Evolutionary conservation across 2,329 filamentous ascomycete genomes (phyloP), one percentile per base, ranked within the genome.

Genomic region (Pezizomycotina sp.): DNA sequence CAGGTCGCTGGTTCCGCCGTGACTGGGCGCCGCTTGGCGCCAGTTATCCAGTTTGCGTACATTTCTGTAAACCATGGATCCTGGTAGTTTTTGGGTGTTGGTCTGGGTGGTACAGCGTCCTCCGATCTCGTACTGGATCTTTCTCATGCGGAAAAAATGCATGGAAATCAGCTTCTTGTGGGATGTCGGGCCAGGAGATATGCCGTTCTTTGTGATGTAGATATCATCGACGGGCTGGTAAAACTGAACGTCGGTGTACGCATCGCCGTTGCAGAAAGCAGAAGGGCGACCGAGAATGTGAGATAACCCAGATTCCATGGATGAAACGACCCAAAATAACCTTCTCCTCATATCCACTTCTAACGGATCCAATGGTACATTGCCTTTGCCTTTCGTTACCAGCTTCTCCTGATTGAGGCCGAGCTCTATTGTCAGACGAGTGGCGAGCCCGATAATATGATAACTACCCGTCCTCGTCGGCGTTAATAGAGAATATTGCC

Each of bases 71-170:
- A 93, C 83, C 89, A 93, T 2, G 80, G 80, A 57, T 93, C 77
- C 25, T 71, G 66, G 51, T 92, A 82, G 52, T 77, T 70, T 34
- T 69, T 71, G 0, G 86, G 84, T 32, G 80, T 74, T 0, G 27
- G 76, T 69, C 56, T 89, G 89, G 56, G 75, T 92, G 76, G 54
- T 98, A 95, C 1, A 95, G 62, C 5, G 74, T 76, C 39, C 83
- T 71, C 38, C 83, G 69, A 93, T 89, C 57, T 95, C 86, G 9
- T 84, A 71, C 55, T 93, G 84, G 8, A 84, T 62, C 39, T 91
- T 58, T 36, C 82, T 69, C 81, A 93, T 91, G 53, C 80, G 86
- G 62, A 83, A 83, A 51, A 92, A 89, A 55, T 98, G 86, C 43
- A 93, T 83, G 2, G 82, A 76, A 16, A 92, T 74, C 50, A 80